phyloP scores from a whole-genome alignment of 805 yeast species.

The Deakozyma indianensis region DNA sequence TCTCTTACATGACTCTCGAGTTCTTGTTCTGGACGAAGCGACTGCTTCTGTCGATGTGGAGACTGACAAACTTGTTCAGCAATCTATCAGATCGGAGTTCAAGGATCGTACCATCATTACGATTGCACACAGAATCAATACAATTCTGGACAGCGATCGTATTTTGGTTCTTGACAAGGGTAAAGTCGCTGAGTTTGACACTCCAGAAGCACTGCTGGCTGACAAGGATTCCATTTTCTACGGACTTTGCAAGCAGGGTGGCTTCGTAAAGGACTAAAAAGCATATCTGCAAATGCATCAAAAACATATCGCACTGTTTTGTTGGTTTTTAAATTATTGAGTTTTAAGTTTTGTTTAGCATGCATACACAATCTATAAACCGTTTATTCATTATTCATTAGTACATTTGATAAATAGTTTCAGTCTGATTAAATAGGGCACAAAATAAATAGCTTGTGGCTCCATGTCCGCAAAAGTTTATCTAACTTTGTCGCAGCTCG shows the following conservation, averaged over 20 bases:
- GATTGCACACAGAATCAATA: slow-evolving; percentile 66
- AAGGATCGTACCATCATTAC: slow-evolving; percentile 56
- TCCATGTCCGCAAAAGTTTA: too few relatives aligned
- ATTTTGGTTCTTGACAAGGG: slow-evolving; percentile 35
- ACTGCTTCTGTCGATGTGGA: slow-evolving; percentile 53
- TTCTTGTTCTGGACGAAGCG: slow-evolving; percentile 65
- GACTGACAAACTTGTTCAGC: slow-evolving; percentile 60
- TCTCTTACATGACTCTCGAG: slow-evolving; percentile 46
- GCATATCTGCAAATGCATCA: too few relatives aligned
- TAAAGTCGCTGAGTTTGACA: slow-evolving; percentile 46
- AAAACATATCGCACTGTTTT: too few relatives aligned
- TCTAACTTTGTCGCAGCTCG: neutral
- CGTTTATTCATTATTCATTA: neutral
- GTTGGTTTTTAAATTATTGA: too few relatives aligned
- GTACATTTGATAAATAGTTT: neutral
- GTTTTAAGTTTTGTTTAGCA: too few relatives aligned
- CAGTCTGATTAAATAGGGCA: neutral
- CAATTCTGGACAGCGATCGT: slow-evolving; percentile 53
- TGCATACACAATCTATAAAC: neutral
- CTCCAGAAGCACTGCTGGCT: slow-evolving; percentile 46
- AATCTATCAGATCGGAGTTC: slow-evolving; percentile 50
- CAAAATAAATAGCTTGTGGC: too few relatives aligned
- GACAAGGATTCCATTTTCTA: slow-evolving; percentile 58
- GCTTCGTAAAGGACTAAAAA: slow-evolving; percentile 37
- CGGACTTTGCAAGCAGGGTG: slow-evolving; percentile 71